Evolutionary conservation across 352 stramenopile genomes (phyloP), one percentile per base, ranked within the genome.

Genomic region (Thraustotheca clavata): DNA sequence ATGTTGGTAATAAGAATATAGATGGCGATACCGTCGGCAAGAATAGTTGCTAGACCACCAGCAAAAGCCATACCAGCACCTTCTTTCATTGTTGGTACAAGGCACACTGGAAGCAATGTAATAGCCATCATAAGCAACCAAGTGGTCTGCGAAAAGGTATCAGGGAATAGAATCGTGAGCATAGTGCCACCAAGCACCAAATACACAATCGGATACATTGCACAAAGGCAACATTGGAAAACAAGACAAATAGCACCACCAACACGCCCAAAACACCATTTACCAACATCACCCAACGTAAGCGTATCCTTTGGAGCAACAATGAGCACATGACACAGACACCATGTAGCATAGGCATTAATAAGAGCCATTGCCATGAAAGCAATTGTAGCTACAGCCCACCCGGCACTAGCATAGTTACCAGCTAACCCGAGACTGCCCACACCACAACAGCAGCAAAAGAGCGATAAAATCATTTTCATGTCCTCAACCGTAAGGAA

Each of bases 391-490:
- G 60, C 60, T 39, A 35, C 47, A 16, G 31, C 31, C 26, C 36
- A 62, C 16, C 52, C 52, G 18, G 33, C 52, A 11, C n/a, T 54
- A 20, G 63, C 74, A 57, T 84, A 89, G 67, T 89, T 89, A 31
- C 70, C 76, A 0, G 80, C 77, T 75, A 89, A 84, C 47, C 80
- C 77, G 33, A 89, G 74, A 31, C 77, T 87, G 12, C 80, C 80
- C 32, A 89, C 79, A 39, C 52, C 63, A 24, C 60, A 69, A 26
- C 67, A 54, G 35, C 63, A 69, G 60, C 63, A 69, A 31, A 69
- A 69, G 3, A 69, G 14, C 6, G 34, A 60, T 31, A 69, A 68
- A 18, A 29, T 59, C 34, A 60, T 46, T 49, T 69, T 69, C 34
- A 60, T n/a, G 39, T 69, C 63, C 48, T 69, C 63, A 34, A 62